Conservation (phyloP, 495 filamentous ascomycete species). For the Melanomma pulvis-pyrius region DNA sequence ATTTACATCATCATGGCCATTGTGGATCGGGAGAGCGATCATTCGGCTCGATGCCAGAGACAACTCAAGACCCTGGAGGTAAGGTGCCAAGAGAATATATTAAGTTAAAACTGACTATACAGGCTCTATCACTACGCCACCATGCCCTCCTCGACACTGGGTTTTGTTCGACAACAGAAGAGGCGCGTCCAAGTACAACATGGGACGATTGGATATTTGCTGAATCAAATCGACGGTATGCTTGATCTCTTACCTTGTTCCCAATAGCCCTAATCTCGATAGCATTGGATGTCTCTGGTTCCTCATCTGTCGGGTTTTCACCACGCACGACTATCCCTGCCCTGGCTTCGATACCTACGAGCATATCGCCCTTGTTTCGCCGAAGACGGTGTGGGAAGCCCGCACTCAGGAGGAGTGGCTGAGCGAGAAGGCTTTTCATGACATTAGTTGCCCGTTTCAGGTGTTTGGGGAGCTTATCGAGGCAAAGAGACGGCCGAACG, state of each 20-base stretch:
- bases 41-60: neutral
- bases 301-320: neutral
- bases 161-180: neutral
- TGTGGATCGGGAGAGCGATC: neutral
- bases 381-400: constrained; percentile 7
- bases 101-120: neutral
- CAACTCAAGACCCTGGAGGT: neutral
- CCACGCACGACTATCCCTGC: neutral
- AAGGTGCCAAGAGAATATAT: neutral
- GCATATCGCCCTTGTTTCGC: neutral
- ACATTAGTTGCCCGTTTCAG: neutral
- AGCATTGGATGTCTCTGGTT: constrained; percentile 1
- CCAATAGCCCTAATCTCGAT: neutral
- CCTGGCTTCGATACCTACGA: neutral
- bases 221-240: constrained; percentile 4
- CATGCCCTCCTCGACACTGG: neutral
- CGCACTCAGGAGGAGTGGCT: neutral
- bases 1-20: constrained; percentile 1
- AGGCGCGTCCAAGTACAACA: neutral
- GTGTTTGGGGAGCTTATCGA: constrained; percentile 1
- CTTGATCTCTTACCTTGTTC: neutral
- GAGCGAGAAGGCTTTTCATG: neutral
- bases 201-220: constrained; percentile 10
- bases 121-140: neutral
- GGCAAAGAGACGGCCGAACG: neutral